Evolutionary conservation across 169 alveolate species (phyloP), one percentile per base, ranked within the genome.

Genomic region (Plasmodium gonderi): DNA sequence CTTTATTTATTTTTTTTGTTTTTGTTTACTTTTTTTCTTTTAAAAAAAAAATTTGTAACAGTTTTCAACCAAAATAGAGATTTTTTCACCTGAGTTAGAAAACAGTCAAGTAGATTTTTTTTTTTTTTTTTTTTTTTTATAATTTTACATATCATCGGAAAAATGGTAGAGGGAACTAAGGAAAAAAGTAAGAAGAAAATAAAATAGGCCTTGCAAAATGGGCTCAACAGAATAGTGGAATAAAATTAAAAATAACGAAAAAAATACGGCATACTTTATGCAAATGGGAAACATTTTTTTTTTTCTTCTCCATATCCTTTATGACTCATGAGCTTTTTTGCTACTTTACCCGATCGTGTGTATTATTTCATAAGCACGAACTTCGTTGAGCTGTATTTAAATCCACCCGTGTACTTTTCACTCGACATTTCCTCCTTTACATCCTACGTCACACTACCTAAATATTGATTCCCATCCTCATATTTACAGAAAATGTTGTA

Each of bases 141-240:
- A 9, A 20, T 38, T 75, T 75, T 6, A 38, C 14, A 26, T 2
- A 42, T 42, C 33, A 36, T 38, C 51, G 78, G 0, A 14, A 78
- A 78, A 78, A 78, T 78, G 87, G 87, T 78, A 23, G 72, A 78
- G 36, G 74, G 64, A 20, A 49, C 87, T 23, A 78, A 78, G 38
- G 87, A 78, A 23, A 78, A 78, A 78, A 78, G 87, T 78, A 47
- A 78, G 49, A 47, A 78, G 36, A 17, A 45, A n/a, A n/a, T n/a
- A n/a, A n/a, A n/a, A n/a, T n/a, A n/a, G n/a, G n/a, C n/a, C n/a
- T n/a, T n/a, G n/a, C n/a, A n/a, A n/a, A n/a, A n/a, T n/a, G n/a
- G n/a, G n/a, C n/a, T n/a, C n/a, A n/a, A n/a, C n/a, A n/a, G n/a
- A n/a, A n/a, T n/a, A n/a, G n/a, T n/a, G 47, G 12, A 1, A 31